Percentiles rank a stretch among this genome's conserved stretches.
Evolutionary conservation across 768 basidiomycete species (phyloP).

Genomic region (Hemileccinum impolitum): DNA sequence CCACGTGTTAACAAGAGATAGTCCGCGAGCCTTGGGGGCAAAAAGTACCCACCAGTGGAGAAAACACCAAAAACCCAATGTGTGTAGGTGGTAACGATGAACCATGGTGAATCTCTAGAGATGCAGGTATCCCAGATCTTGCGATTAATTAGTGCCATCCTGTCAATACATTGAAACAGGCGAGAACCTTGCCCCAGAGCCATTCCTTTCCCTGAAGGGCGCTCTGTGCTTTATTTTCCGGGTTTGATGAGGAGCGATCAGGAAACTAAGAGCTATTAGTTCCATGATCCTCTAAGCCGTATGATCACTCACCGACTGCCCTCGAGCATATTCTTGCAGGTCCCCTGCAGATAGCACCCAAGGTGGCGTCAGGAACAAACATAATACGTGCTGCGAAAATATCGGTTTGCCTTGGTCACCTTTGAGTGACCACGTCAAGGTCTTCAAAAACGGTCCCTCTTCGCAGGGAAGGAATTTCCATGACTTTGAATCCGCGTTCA

Average conservation of each 20-base stretch:
- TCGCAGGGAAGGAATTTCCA: conserved; percentile 30
- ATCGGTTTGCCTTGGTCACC: conserved; percentile 12
- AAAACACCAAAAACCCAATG: conserved; percentile 45
- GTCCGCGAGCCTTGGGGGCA: neutral
- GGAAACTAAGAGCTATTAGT: conserved; percentile 18
- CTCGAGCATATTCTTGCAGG: conserved; percentile 30
- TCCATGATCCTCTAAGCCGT: neutral
- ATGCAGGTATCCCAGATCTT: conserved; percentile 42
- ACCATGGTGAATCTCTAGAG: conserved; percentile 34
- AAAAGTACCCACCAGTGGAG: conserved; percentile 32
- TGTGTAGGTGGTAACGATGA: conserved; percentile 42
- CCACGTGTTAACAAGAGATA: conserved; percentile 1
- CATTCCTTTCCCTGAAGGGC: conserved; percentile 40
- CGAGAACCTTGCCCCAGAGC: conserved; percentile 52
- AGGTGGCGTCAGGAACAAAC: conserved; percentile 37
- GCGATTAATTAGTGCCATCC: conserved; percentile 5
- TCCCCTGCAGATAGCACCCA: conserved; percentile 37
- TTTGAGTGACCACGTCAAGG: conserved; percentile 26
- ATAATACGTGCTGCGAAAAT: conserved; percentile 17
- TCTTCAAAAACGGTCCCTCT: conserved; percentile 23
- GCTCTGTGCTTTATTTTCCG: neutral
- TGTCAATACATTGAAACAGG: neutral
- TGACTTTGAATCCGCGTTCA: conserved; percentile 24
- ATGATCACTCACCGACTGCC: conserved; percentile 18
- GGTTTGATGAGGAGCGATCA: conserved; percentile 8